Evolutionary conservation across 441 rosid genomes (phyloP).

Genomic region (Corymbia calophylla): DNA sequence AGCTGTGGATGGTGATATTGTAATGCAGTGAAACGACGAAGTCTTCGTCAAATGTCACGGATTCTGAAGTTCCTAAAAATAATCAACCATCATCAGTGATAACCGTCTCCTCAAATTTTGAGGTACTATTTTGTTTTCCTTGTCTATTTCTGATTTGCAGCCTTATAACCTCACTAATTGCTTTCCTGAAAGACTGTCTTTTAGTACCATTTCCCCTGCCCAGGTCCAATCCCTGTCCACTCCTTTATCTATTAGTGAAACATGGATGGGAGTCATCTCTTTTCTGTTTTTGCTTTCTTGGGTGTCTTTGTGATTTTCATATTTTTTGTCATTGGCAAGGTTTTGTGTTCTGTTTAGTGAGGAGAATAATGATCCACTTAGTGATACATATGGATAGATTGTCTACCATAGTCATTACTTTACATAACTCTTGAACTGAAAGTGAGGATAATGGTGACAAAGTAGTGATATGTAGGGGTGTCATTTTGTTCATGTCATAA

Average conservation of each 20-base stretch:
- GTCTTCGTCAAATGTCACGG: conserved; percentile 31
- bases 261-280: neutral
- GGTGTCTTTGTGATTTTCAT: neutral
- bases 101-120: conserved; percentile 77
- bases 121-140: conserved; percentile 33
- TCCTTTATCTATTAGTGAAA: neutral
- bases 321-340: neutral
- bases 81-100: conserved; percentile 41
- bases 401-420: neutral
- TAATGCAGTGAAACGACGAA: conserved; percentile 52
- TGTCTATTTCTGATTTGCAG: neutral
- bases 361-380: neutral
- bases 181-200: neutral
- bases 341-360: neutral
- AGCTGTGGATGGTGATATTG: conserved; percentile 2
- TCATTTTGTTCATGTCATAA: neutral
- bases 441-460: neutral
- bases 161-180: neutral
- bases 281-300: neutral
- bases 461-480: neutral
- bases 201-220: neutral
- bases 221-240: neutral
- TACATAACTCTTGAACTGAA: neutral
- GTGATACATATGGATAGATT: neutral
- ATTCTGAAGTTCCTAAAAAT: conserved; percentile 48